Conservation (phyloP, 306 rosid species). For the Arachis stenosperma region DNA sequence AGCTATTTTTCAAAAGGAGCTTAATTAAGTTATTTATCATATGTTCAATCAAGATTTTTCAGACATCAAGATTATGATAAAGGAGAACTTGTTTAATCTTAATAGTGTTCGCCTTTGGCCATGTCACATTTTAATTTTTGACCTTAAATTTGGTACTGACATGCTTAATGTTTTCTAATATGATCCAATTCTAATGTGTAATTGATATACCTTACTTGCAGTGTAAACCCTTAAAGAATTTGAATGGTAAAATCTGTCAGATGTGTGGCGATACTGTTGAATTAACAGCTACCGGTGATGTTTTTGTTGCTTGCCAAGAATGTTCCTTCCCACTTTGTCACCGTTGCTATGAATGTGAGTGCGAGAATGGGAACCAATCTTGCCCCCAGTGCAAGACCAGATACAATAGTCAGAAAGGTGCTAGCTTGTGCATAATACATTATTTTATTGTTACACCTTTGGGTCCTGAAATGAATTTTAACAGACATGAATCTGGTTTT, state of each 20-base stretch:
- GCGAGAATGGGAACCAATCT: conserved; percentile 76
- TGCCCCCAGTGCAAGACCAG: conserved; percentile 97
- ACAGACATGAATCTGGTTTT: conserved; percentile 45
- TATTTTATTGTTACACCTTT: background rate
- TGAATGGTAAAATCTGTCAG: conserved; percentile 87
- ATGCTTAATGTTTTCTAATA: conserved; percentile 10
- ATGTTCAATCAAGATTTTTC: conserved; percentile 12
- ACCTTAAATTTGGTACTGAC: background rate
- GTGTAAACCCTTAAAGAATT: conserved; percentile 75
- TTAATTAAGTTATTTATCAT: no score
- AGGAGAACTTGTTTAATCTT: background rate
- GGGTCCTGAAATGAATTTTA: conserved; percentile 21
- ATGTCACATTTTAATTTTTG: background rate
- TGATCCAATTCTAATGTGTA: conserved; percentile 26
- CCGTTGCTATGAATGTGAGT: conserved; percentile 84
- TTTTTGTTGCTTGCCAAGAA: conserved; percentile 92
- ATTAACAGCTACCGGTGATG: conserved; percentile 70
- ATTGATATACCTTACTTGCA: conserved; percentile 52
- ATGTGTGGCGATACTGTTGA: conserved; percentile 91
- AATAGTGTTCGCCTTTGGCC: background rate
- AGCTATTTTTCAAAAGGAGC: no score
- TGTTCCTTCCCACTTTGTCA: conserved; percentile 93
- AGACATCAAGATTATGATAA: background rate
- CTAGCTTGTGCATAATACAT: conserved; percentile 24
- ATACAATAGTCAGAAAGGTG: conserved; percentile 82